phyloP scores from a whole-genome alignment of 352 stramenopile species.

The Saprolegnia parasitica region DNA sequence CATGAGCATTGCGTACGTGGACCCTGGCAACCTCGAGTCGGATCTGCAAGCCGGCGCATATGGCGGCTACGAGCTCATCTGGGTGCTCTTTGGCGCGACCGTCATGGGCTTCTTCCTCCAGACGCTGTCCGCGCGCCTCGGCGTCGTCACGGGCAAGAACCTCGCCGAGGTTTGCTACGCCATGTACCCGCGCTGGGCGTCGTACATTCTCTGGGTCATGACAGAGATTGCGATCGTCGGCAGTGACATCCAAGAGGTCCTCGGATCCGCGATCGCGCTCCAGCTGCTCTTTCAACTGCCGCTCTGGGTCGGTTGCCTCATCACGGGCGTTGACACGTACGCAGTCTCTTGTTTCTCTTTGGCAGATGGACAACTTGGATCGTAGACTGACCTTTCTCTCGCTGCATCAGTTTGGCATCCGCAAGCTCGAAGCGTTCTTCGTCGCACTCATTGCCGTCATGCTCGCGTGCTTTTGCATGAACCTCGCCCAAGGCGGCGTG shows the following conservation, averaged over 20 bases:
- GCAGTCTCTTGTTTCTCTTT: background rate
- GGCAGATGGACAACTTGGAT: background rate
- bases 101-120: conserved; percentile 92
- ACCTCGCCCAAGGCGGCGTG: conserved; percentile 83
- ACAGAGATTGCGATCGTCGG: conserved; percentile 91
- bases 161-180: conserved; percentile 84
- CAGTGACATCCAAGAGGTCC: conserved; percentile 89
- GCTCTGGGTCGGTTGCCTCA: conserved; percentile 85
- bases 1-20: conserved; percentile 95
- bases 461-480: conserved; percentile 90
- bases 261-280: conserved; percentile 89
- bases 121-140: conserved; percentile 87
- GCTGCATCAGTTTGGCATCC: conserved; percentile 89
- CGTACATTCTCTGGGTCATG: conserved; percentile 87
- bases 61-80: conserved; percentile 86
- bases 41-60: conserved; percentile 93
- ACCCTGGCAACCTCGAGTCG: conserved; percentile 94
- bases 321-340: conserved; percentile 39
- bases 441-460: conserved; percentile 90
- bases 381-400: conserved; percentile 89
- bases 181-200: conserved; percentile 71
- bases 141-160: conserved; percentile 88
- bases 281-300: conserved; percentile 86
- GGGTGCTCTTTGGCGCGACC: conserved; percentile 86
- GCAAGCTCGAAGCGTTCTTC: conserved; percentile 92